These are phyloP conservation scores for Eucalyptus paniculata DNA, from an alignment of 345 rosid species.

Conservation along the genomic window DNA sequence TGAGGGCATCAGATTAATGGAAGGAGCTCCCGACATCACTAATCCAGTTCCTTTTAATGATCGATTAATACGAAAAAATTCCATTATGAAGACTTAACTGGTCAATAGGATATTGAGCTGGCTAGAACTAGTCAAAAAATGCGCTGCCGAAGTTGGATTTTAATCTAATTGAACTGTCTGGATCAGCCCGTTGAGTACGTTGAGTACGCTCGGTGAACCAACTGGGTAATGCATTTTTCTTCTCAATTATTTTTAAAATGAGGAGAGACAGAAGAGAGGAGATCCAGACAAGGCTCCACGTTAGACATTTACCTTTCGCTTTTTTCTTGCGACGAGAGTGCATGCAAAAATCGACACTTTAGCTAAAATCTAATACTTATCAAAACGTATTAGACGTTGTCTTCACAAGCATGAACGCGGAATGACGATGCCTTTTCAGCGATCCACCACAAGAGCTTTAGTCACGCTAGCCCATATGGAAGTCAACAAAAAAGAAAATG, in stretches of 20 bases:
- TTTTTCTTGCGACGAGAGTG: not conserved
- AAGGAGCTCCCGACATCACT: not conserved
- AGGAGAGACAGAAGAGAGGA: not conserved
- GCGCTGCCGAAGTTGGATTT: not conserved
- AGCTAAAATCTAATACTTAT: not conserved
- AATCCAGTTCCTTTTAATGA: not conserved
- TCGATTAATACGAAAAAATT: not conserved
- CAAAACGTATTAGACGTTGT: not conserved
- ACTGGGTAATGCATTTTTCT: not conserved
- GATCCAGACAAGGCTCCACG: not conserved
- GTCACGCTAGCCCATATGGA: not conserved
- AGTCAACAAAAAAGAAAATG: not conserved
- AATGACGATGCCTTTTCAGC: not conserved
- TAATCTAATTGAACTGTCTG: not conserved
- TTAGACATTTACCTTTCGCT: not conserved
- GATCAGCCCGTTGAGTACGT: not conserved
- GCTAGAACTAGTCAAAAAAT: not conserved
- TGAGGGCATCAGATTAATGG: not conserved
- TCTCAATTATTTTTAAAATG: not conserved
- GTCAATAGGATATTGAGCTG: not conserved
- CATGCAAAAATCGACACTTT: not conserved
- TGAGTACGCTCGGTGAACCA: not conserved
- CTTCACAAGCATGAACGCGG: not conserved
- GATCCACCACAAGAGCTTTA: not conserved
- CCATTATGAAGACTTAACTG: not conserved